Evolutionary conservation across 805 yeast genomes (phyloP), one percentile per base, ranked within the genome.

Genomic region (Metschnikowia lochheadii): DNA sequence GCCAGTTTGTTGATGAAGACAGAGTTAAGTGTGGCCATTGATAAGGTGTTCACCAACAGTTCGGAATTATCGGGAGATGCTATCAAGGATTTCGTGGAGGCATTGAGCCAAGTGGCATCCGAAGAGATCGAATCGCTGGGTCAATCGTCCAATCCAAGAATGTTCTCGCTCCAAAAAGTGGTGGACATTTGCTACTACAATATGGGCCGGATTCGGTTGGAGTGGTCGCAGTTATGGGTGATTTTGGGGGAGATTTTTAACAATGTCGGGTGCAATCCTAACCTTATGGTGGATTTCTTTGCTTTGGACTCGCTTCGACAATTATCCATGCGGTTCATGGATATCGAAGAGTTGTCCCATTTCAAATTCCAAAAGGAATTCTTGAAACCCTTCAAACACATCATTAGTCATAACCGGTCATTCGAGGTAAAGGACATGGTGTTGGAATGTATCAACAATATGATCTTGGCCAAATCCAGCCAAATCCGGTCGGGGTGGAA

Each of bases 101-200:
- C 97, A 0, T 75, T 94, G 54, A 82, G 96, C 3, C 87, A 82
- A 52, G 96, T 94, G 26, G 87, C 96, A 0, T 73, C 82, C 39
- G 97, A 91, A 61, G 99, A 94, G 66, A 89, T 94, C 54, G 90
- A 87, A 55, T 85, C 95, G 0, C 86, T 96, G 1, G 91, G 90
- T 6, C 83, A 82, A 61, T 84, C 91, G 40, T 75, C 79, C 6
- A 83, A 88, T 54, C 99, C 98, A 36, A 78, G 99, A 65, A 85
- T 89, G 69, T 95, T 89, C 64, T 88, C 98, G 0, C 72, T 94
- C 55, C 98, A 90, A 63, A 94, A 94, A 64, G 87, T 94, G 77
- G 96, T 94, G 47, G 99, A 95, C 68, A 96, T 94, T 40, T 92
- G 97, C 69, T 92, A 94, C 68, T 94, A 95, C 73, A 95, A 95